Base-by-base conservation (phyloP, 306 rosid genomes). In the Vigna trinervia region DNA sequence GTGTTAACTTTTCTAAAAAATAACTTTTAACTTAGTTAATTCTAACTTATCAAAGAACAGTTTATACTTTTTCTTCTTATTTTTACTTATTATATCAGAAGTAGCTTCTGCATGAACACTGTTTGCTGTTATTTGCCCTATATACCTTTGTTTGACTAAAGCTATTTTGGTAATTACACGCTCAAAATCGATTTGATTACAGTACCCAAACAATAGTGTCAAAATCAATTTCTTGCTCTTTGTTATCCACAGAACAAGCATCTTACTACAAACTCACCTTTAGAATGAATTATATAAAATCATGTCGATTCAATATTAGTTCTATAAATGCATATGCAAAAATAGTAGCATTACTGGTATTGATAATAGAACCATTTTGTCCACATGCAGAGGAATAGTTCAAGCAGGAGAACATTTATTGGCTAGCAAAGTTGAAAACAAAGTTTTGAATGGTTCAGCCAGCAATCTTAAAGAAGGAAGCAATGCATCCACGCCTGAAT, bases 341-440 rank as follows among this genome's bases (percentile, higher is more conserved):
- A 14, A 54, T 7, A 5, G n/a, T 69, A 52, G 69, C 57, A 76
- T 73, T 53, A 34, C 28, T 77, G 26, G 41, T 67, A 41, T 36
- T 57, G 28, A 74, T 12, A 63, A 50, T 34, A 45, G 54, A 60
- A 5, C 17, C 53, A 50, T 60, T 71, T 22, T 78, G 17, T 52
- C 58, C 46, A 51, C 15, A 43, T 86, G 91, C 93, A 93, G 98
- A 84, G 87, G 86, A 76, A 58, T 74, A 28, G 77, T 80, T 83
- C 87, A 78, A 70, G 58, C 84, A 38, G 84, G 82, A 71, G 96
- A 85, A 59, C 83, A 91, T 61, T 62, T 89, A 22, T 15, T 84
- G 85, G 81, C 85, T 13, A 85, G 88, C 77, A 93, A 79, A 83
- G 81, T 86, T 47, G 98, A 93, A 45, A 88, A 83, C 87, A 89